These are phyloP conservation scores for Shiraia bambusicola DNA, from an alignment of 2,329 filamentous ascomycete genomes.

Conservation along the genomic window DNA sequence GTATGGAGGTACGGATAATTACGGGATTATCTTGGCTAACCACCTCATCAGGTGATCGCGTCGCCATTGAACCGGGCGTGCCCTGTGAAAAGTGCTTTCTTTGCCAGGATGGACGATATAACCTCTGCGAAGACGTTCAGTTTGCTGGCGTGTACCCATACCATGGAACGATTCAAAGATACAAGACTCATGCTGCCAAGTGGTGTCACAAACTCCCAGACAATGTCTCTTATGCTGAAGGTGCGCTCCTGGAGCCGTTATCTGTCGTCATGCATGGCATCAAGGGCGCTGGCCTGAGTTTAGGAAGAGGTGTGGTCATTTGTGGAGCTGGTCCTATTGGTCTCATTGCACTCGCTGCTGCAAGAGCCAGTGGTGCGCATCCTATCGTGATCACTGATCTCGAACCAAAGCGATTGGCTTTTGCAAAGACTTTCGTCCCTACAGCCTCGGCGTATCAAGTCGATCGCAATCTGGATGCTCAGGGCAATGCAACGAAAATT, in stretches of 20 bases:
- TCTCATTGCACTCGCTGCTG: conserved; percentile 61
- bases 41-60: conserved; percentile 55
- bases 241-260: conserved; percentile 65
- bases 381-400: conserved; percentile 66
- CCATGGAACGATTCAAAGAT: conserved; percentile 61
- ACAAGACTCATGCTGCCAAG: conserved; percentile 62
- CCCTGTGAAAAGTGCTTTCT: conserved; percentile 63
- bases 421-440: conserved; percentile 61
- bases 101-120: conserved; percentile 62
- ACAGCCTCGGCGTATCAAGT: conserved; percentile 57
- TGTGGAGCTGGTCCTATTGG: conserved; percentile 65
- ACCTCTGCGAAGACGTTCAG: conserved; percentile 63
- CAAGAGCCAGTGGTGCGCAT: conserved; percentile 63
- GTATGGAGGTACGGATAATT: conserved; percentile 21
- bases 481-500: conserved; percentile 56
- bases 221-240: conserved; percentile 59
- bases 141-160: conserved; percentile 65
- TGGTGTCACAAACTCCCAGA: conserved; percentile 56
- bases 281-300: conserved; percentile 52
- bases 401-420: conserved; percentile 57
- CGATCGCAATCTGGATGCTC: conserved; percentile 46
- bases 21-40: not conserved
- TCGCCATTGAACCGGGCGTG: conserved; percentile 67
- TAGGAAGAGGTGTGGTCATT: conserved; percentile 59
- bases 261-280: conserved; percentile 66